Evolutionary conservation across 805 yeast species (phyloP).

Genomic region (Lipomyces sp.): DNA sequence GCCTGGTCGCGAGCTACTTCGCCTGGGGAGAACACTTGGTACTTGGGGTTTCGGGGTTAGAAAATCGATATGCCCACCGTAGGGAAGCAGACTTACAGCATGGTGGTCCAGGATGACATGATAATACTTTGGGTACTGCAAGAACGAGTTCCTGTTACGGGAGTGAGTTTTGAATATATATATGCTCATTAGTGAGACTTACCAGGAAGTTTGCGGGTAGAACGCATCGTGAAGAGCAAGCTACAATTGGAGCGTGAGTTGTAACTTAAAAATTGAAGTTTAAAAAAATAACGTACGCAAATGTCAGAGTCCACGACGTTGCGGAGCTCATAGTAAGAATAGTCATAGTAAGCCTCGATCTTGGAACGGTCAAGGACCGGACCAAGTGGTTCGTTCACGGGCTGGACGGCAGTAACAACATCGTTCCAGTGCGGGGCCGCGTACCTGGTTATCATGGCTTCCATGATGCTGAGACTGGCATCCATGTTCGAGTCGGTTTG

Average conservation of each 20-base stretch:
- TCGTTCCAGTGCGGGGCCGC: conserved; percentile 65
- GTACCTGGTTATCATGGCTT: conserved; percentile 62
- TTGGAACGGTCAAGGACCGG: conserved; percentile 61
- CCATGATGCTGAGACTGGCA: conserved; percentile 60
- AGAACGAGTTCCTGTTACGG: conserved; percentile 65
- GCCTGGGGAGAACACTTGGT: conserved; percentile 75
- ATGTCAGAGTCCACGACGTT: conserved; percentile 53
- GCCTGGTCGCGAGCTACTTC: conserved; percentile 65
- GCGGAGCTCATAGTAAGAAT: conserved; percentile 71
- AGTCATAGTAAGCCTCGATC: conserved; percentile 60
- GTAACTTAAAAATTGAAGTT: background rate
- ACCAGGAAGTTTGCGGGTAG: conserved; percentile 44
- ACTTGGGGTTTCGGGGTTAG: conserved; percentile 46
- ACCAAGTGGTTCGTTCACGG: conserved; percentile 88
- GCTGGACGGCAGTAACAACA: conserved; percentile 79
- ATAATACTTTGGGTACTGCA: conserved; percentile 56
- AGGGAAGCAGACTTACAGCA: conserved; percentile 23
- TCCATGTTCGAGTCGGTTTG: conserved; percentile 57
- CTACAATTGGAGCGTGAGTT: background rate
- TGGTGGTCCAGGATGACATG: conserved; percentile 85
- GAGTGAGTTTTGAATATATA: conserved; percentile 22
- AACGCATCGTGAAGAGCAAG: conserved; percentile 77
- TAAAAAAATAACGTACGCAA: conserved; percentile 52
- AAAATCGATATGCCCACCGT: too few species aligned
- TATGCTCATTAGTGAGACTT: background rate